Percentiles rank a stretch among this genome's conserved stretches.
Evolutionary conservation across 768 basidiomycete species (phyloP).

Genomic region (Trametopsis cervina): DNA sequence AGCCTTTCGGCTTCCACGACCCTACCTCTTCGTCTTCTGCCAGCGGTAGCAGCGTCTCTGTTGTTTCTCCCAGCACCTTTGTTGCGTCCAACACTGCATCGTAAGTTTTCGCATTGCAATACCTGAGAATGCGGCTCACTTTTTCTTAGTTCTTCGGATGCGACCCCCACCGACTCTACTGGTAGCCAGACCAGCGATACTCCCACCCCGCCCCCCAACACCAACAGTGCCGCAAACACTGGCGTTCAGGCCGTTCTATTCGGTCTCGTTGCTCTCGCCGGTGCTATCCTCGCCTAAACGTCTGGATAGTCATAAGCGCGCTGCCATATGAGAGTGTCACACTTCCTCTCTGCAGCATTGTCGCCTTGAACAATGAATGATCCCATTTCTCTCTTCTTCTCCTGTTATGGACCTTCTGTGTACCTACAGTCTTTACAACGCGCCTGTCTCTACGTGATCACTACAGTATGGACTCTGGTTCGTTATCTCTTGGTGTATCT

Average conservation of each 20-base stretch:
- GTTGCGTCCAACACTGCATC: slow-evolving; percentile 1
- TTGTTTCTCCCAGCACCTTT: slow-evolving; percentile 4
- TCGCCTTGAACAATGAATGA: background rate
- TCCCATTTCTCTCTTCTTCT: background rate
- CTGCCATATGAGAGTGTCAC: too few species aligned
- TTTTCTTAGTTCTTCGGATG: too few species aligned
- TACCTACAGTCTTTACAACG: slow-evolving; percentile 8
- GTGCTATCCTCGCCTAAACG: slow-evolving; percentile 28
- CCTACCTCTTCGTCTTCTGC: slow-evolving; percentile 17
- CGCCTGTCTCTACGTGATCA: slow-evolving; percentile 12
- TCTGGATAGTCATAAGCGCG: background rate
- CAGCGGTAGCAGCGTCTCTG: slow-evolving; percentile 1
- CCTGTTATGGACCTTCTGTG: slow-evolving; percentile 4
- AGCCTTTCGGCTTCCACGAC: slow-evolving; percentile 45
- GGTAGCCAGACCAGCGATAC: slow-evolving; percentile 18
- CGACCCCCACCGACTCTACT: slow-evolving; percentile 7
- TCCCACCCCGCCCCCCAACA: slow-evolving; percentile 15
- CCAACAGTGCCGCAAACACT: slow-evolving; percentile 26
- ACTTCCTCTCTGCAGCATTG: background rate
- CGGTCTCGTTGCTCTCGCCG: slow-evolving; percentile 28
- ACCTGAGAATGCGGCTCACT: too few species aligned
- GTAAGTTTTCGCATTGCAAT: background rate
- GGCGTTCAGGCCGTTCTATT: slow-evolving; percentile 27
- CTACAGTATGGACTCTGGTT: slow-evolving; percentile 8
- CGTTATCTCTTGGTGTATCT: slow-evolving; percentile 2